These are phyloP conservation scores for Colletotrichum sp. DNA, from an alignment of 2,329 filamentous ascomycete genomes.

Conservation along the genomic window DNA sequence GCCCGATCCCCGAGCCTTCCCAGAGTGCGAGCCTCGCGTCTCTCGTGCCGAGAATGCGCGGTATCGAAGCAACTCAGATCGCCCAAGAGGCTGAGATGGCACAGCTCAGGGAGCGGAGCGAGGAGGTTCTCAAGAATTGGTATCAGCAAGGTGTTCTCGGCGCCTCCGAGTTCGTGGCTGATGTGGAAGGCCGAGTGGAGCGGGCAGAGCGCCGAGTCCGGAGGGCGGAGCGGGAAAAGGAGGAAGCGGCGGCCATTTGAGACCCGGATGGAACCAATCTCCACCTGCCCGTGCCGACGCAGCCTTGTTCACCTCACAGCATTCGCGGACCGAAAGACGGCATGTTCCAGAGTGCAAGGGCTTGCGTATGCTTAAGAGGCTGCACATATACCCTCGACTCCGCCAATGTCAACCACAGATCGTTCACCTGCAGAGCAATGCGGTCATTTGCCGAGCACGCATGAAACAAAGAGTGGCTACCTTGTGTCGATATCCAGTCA, in stretches of 20 bases:
- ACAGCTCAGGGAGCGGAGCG: constrained; percentile 68
- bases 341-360: background rate
- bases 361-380: background rate
- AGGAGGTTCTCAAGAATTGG: constrained; percentile 68
- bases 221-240: constrained; percentile 65
- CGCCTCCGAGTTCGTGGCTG: constrained; percentile 71
- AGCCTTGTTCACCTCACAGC: background rate
- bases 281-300: background rate
- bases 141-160: constrained; percentile 75
- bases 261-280: background rate
- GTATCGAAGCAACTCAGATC: constrained; percentile 63
- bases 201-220: constrained; percentile 69
- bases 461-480: background rate
- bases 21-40: constrained; percentile 61
- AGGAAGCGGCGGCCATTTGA: constrained; percentile 39
- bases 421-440: background rate
- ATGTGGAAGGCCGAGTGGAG: constrained; percentile 72
- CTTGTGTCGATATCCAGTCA: background rate
- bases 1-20: constrained; percentile 59
- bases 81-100: constrained; percentile 68
- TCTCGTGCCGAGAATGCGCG: constrained; percentile 66
- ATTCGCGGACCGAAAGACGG: background rate
- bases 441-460: background rate
- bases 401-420: background rate
- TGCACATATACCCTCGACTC: background rate